Evolutionary conservation across 1,284 basidiomycete species (phyloP), one percentile per base, ranked within the genome.

Genomic region (Naganishia sp.): DNA sequence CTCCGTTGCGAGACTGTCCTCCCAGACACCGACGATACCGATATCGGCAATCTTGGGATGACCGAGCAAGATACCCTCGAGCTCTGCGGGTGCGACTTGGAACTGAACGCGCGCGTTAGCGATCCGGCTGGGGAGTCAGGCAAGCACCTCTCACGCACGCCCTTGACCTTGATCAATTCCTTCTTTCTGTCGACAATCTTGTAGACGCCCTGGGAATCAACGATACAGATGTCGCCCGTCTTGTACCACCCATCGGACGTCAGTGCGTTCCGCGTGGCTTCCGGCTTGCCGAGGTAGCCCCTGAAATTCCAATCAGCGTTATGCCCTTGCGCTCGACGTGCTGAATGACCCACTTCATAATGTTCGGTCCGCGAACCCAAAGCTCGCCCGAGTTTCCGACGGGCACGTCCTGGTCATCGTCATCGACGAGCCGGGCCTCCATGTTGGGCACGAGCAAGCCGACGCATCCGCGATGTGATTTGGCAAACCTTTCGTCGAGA

Each of bases 21-120:
- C 84, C 6, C 87, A 81, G 1, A 92, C 79, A 2, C 89, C 88
- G 61, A 92, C 86, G 6, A 92, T 88, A 11, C 86, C 90, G 0
- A 83, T 83, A 71, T 92, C 90, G 4, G 85, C 85, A 28, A 90
- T 82, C 3, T 87, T 84, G 0, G 87, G 85, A 71, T 92, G 88
- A 3, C 84, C 84, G 17, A 92, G 77, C 1, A 93, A 84, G 0
- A 90, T 76, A 41, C 84, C 84, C 74, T 93, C 90, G 1, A 93
- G 82, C 71, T 92, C 90, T 0, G 91, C 90, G 0, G 90, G 90
- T 0, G 91, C 85, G n/a, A 93, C 90, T 88, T 65, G 32, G 53
- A 52, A 58, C 51, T 52, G 43, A 32, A 53, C 28, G 31, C 7
- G 35, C 13, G 35, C 35, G 35, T 39, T 39, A 39, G 35, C 35